Base-by-base conservation (phyloP, 768 basidiomycete species). In the Sarcodon aspratus region DNA sequence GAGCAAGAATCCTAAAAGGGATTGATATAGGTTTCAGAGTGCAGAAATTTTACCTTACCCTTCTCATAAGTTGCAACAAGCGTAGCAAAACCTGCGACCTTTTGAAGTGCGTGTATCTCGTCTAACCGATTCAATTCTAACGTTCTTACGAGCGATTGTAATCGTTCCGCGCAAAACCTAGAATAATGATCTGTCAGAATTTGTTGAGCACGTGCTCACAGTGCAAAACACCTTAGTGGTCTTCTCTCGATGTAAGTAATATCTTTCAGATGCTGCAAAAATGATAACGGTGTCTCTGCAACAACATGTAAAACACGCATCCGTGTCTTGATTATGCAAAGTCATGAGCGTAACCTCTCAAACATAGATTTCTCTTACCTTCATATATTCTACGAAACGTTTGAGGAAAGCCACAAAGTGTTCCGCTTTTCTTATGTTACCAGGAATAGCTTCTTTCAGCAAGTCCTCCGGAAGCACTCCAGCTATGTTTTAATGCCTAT, bases 241-340 rank as follows among this genome's bases (percentile, higher is more conserved):
- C 94, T 72, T 49, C 88, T 74, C 63, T 99, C 96, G 50, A 99
- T 99, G 62, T 93, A 99, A 11, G 96, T 98, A 53, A 98, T 97
- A 57, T 99, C 96, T 66, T 96, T 98, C 44, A 99, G 73, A 66
- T 99, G 96, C 59, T 97, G 95, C 37, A 99, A 68, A 65, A 99
- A 99, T 1, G 95, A 98, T 27, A 88, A 69, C 0, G 96, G 96
- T 1, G 96, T 99, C 66, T 99, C 96, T 13, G 96, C 96, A 11
- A 99, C 96, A 52, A 99, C 96, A 62, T 98, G 96, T 27, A 97
- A 69, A n/a, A 99, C 96, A 45, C 96, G 82, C 95, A 98, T 98
- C 48, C 96, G 79, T 13, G 95, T 98, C 94, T 97, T 15, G 18
- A 32, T 27, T 38, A 37, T 35, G 37, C 31, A 36, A 31, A 38